A percentile compares a stretch with the other conserved stretches of the same genome.
Conservation (phyloP, 768 basidiomycete genomes). For the Boletus bicolor region DNA sequence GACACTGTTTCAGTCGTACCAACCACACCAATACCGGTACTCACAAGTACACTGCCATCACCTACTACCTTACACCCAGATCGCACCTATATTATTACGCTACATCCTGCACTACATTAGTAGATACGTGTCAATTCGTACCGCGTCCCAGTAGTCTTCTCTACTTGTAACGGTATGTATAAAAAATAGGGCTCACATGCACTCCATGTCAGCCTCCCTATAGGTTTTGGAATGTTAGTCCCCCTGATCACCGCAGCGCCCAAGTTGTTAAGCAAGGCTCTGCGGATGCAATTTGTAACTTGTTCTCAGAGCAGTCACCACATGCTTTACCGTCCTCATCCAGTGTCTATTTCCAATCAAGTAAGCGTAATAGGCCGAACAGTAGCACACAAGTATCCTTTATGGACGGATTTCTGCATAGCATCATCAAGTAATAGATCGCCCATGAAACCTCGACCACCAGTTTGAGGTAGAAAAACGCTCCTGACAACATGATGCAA, state of each 20-base stretch:
- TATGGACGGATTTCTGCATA: constrained; percentile 28
- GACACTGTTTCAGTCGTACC: no score
- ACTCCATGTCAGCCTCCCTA: background rate
- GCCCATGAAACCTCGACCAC: constrained; percentile 28
- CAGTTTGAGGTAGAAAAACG: constrained; percentile 28
- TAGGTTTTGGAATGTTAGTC: no score
- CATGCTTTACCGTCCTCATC: background rate
- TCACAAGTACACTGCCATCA: no score
- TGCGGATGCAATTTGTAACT: background rate
- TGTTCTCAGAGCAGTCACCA: background rate
- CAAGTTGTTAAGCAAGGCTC: background rate
- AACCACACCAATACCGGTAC: no score
- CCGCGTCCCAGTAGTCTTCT: background rate
- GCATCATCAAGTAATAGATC: constrained; percentile 24
- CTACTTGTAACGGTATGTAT: background rate
- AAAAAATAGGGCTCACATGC: no score
- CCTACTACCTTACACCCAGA: no score
- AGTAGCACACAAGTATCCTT: constrained; percentile 22
- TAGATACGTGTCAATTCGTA: background rate
- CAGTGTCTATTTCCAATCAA: constrained; percentile 29
- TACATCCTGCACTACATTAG: background rate
- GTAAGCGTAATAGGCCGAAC: constrained; percentile 24
- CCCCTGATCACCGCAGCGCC: background rate
- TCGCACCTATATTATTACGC: no score
- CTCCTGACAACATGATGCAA: constrained; percentile 23